Base-by-base conservation (phyloP, 345 rosid species). In the Cardamine resedifolia region DNA sequence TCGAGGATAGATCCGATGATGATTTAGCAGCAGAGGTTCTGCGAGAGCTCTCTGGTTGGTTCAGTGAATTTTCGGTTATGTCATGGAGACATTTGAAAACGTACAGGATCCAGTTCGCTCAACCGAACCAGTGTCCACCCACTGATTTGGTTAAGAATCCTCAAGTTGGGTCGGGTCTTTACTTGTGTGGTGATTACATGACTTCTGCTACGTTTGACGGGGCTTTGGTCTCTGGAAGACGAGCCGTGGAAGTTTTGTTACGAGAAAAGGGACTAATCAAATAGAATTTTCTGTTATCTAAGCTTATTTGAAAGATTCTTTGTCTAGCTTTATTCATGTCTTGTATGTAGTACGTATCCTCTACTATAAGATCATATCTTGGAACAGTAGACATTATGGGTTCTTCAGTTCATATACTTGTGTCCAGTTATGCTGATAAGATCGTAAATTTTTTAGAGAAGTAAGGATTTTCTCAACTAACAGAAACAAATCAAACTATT, bases 121-220 rank as follows among this genome's bases (percentile, higher is more conserved):
- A 94, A 52, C 97, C 98, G 12, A 91, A 91, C 71, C 97, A 91
- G 51, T 70, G 81, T 43, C 92, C 95, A 1, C 98, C 98, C 1
- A 89, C 91, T 12, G 82, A 88, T 69, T 70, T 86, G 82, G 80
- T 72, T 68, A 91, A 89, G 71, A 75, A 64, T 41, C 86, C 94
- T 0, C 63, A 73, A 48, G 51, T 81, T 2, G 74, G 77, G 20
- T 57, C 79, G 20, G 86, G 88, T 26, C 66, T 94, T 18, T 94
- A 85, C 33, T 50, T 81, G 64, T 83, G 95, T 34, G 97, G 98
- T 26, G 97, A 94, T 80, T 80, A 87, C 47, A 52, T 88, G 83
- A 88, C 91, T 16, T 84, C 89, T 28, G 92, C 97, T 34, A 89
- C 98, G 3, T 94, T 94, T 36, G 98, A 91, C 15, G 98, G 96